Percentiles rank a stretch among this genome's conserved stretches.
Conservation (phyloP, 2,329 filamentous ascomycete genomes). For the Byssothecium circinans region DNA sequence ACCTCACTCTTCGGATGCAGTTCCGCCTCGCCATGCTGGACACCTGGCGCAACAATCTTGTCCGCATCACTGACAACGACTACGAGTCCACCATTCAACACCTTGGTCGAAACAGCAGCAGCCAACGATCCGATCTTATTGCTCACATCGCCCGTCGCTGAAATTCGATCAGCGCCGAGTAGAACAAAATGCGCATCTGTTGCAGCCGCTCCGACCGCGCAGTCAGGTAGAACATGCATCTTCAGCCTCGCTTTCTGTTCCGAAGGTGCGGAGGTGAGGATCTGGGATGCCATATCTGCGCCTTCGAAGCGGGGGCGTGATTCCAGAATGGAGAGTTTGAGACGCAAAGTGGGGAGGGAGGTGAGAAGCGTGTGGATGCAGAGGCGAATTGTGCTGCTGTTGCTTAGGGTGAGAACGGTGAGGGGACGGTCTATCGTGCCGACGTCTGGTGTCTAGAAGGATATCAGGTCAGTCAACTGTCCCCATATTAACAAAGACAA, state of each 20-base stretch:
- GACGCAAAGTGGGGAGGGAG: constrained; percentile 32
- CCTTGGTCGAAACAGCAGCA: constrained; percentile 50
- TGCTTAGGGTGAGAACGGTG: constrained; percentile 32
- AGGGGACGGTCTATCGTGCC: not conserved
- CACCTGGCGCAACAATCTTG: constrained; percentile 54
- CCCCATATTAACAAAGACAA: not conserved
- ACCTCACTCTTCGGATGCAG: constrained; percentile 55
- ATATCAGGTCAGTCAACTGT: no score
- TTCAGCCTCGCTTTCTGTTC: constrained; percentile 28
- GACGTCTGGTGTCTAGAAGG: not conserved
- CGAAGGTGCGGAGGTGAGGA: constrained; percentile 28
- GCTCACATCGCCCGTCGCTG: constrained; percentile 59
- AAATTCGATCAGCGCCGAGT: constrained; percentile 66
- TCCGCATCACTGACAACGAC: constrained; percentile 62
- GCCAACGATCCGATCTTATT: constrained; percentile 69
- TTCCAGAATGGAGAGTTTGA: constrained; percentile 65
- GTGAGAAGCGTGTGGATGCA: constrained; percentile 51
- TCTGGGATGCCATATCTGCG: constrained; percentile 55
- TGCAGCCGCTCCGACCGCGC: constrained; percentile 59
- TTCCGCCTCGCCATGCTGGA: constrained; percentile 18
- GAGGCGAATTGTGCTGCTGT: constrained; percentile 62
- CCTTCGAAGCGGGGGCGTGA: constrained; percentile 70
- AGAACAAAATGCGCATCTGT: constrained; percentile 59
- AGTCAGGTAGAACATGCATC: constrained; percentile 61
- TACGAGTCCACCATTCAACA: constrained; percentile 56